These are phyloP conservation scores for Coemansia sp. DNA, from an alignment of 192 early-diverging fungal genomes.

Conservation along the genomic window DNA sequence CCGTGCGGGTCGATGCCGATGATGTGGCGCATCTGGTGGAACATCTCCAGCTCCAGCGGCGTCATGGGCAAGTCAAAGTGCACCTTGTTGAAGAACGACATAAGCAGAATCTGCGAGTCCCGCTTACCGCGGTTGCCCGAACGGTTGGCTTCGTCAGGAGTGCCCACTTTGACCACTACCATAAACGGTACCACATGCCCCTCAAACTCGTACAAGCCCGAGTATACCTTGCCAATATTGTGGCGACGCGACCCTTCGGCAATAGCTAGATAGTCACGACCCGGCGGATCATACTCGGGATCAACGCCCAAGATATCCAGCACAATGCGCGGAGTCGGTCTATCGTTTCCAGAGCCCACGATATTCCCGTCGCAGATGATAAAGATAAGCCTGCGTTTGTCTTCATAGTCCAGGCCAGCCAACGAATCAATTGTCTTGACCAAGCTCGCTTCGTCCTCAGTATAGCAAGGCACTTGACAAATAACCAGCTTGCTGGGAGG, in stretches of 20 bases:
- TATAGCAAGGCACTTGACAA: conserved; percentile 93
- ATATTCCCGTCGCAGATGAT: conserved; percentile 91
- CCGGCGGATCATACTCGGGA: conserved; percentile 69
- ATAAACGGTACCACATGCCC: conserved; percentile 92
- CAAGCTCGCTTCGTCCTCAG: conserved; percentile 85
- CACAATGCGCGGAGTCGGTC: conserved; percentile 94
- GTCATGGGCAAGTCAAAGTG: conserved; percentile 90
- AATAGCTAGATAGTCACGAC: conserved; percentile 79
- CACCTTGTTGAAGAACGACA: conserved; percentile 94
- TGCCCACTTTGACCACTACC: conserved; percentile 94
- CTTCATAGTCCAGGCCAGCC: conserved; percentile 72
- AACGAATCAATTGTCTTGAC: conserved; percentile 81
- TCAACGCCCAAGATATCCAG: conserved; percentile 90
- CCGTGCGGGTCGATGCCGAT: conserved; percentile 84
- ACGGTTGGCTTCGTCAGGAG: conserved; percentile 74
- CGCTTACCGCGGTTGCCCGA: conserved; percentile 98
- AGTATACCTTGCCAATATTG: conserved; percentile 97
- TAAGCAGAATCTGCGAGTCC: conserved; percentile 95
- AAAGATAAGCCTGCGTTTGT: conserved; percentile 87
- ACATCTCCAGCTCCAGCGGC: conserved; percentile 91
- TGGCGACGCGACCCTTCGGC: conserved; percentile 88
- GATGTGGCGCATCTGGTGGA: conserved; percentile 96
- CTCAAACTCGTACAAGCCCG: conserved; percentile 87
- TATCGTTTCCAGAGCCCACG: conserved; percentile 93
- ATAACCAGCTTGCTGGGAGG: conserved; percentile 93